A percentile compares a stretch with the other conserved stretches of the same genome.
Conservation (phyloP, 2,329 filamentous ascomycete species). For the Atkinsonella hypoxylon region DNA sequence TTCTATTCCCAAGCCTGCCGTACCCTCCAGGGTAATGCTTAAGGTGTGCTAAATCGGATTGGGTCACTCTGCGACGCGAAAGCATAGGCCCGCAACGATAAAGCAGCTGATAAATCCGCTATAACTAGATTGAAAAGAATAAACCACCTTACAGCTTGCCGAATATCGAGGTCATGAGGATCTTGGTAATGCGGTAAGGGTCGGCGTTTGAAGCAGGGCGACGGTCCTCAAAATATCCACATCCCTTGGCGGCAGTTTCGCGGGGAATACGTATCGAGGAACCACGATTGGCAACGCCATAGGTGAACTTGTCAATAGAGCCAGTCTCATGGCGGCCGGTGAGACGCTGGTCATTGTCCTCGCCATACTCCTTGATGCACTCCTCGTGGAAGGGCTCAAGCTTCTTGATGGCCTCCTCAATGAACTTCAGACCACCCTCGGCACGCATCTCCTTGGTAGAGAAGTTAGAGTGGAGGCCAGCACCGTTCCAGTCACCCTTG, state of each 20-base stretch:
- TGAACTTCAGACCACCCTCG: slow-evolving; percentile 90
- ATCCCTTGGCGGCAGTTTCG: slow-evolving; percentile 72
- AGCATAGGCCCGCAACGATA: too few species aligned
- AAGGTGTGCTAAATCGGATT: too few species aligned
- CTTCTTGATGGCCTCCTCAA: slow-evolving; percentile 78
- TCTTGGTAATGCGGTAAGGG: slow-evolving; percentile 71
- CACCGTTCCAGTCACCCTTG: slow-evolving; percentile 86
- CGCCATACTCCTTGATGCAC: slow-evolving; percentile 89
- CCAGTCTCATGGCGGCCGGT: slow-evolving; percentile 93
- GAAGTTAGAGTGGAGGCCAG: slow-evolving; percentile 88
- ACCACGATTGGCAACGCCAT: slow-evolving; percentile 91
- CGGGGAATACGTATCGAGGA: slow-evolving; percentile 87
- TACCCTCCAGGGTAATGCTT: too few species aligned
- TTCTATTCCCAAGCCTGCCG: too few species aligned
- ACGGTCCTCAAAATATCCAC: slow-evolving; percentile 87
- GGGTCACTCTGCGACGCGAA: too few species aligned
- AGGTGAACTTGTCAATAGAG: slow-evolving; percentile 84
- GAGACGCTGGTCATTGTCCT: slow-evolving; percentile 89
- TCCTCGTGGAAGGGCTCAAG: slow-evolving; percentile 65
- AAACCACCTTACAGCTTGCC: slow-evolving; percentile 20
- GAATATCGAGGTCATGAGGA: slow-evolving; percentile 60
- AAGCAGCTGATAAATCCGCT: too few species aligned
- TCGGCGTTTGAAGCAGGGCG: slow-evolving; percentile 77
- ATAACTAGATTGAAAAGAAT: too few species aligned
- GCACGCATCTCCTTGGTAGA: slow-evolving; percentile 79